Evolutionary conservation across 805 yeast genomes (phyloP).

Genomic region (Candida taoyuanica): DNA sequence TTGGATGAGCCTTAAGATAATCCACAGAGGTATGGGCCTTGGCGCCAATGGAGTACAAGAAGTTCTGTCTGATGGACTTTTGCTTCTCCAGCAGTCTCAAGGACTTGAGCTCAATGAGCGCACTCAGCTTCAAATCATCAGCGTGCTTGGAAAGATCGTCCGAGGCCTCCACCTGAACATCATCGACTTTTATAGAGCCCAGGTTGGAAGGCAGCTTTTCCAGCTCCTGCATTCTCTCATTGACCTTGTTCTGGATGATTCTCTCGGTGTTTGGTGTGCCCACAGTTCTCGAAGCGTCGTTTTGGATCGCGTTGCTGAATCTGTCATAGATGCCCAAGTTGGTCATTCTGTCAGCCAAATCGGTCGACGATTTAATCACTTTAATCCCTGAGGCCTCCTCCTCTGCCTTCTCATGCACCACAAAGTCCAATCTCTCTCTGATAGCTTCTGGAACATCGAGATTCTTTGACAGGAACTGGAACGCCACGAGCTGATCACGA

Average conservation of each 20-base stretch:
- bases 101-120: slow-evolving; percentile 66
- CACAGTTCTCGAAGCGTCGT: slow-evolving; percentile 35
- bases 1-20: slow-evolving; percentile 46
- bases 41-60: slow-evolving; percentile 49
- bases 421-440: slow-evolving; percentile 34
- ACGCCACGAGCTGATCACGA: slow-evolving; percentile 54
- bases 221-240: slow-evolving; percentile 53
- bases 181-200: slow-evolving; percentile 50
- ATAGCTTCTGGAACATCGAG: slow-evolving; percentile 55
- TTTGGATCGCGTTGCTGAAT: slow-evolving; percentile 29
- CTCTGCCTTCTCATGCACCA: neutral
- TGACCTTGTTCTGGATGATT: slow-evolving; percentile 47
- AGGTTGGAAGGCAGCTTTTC: slow-evolving; percentile 66
- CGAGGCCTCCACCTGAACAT: slow-evolving; percentile 38
- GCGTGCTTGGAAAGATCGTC: slow-evolving; percentile 41
- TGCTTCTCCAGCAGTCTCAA: slow-evolving; percentile 63
- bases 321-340: slow-evolving; percentile 29
- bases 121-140: slow-evolving; percentile 59
- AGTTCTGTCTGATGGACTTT: slow-evolving; percentile 59
- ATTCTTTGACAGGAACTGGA: slow-evolving; percentile 62
- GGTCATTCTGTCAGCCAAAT: slow-evolving; percentile 29
- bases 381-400: neutral
- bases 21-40: slow-evolving; percentile 54
- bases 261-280: slow-evolving; percentile 44
- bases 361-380: slow-evolving; percentile 26